These are phyloP conservation scores for Fusarium burgessii DNA, from an alignment of 2,329 filamentous ascomycete genomes.

Conservation along the genomic window DNA sequence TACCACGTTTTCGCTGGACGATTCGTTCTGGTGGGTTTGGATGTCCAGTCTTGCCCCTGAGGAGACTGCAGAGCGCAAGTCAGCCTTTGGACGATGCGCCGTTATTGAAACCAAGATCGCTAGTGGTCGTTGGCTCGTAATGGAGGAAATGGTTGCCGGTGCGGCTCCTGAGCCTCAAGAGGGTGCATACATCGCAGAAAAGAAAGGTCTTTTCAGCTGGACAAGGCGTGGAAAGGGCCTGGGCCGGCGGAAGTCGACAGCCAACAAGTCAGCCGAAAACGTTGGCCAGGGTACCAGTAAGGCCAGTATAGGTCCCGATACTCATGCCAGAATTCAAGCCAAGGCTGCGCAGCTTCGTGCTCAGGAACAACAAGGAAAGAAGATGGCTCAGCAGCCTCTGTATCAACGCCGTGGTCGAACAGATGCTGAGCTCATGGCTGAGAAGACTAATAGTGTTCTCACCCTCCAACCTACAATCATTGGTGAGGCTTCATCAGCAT, in stretches of 20 bases:
- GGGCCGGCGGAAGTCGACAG: conserved; percentile 77
- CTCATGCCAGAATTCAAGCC: conserved; percentile 92
- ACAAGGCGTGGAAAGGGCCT: conserved; percentile 74
- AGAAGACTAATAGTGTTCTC: conserved; percentile 89
- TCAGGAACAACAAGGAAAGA: conserved; percentile 71
- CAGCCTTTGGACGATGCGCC: conserved; percentile 93
- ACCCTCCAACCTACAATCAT: conserved; percentile 88
- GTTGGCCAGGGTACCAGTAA: conserved; percentile 72
- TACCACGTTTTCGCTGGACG: conserved; percentile 84
- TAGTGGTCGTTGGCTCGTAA: conserved; percentile 88
- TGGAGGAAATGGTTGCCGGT: conserved; percentile 96
- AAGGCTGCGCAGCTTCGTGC: conserved; percentile 87
- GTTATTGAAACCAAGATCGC: conserved; percentile 88
- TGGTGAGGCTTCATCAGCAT: conserved; percentile 88
- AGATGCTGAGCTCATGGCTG: conserved; percentile 67
- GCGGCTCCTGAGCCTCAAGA: conserved; percentile 86
- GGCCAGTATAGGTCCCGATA: conserved; percentile 87
- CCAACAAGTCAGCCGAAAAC: conserved; percentile 68
- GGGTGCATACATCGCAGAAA: conserved; percentile 92
- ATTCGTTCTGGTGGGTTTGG: conserved; percentile 99
- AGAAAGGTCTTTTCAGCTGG: conserved; percentile 94
- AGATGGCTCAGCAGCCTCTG: conserved; percentile 54
- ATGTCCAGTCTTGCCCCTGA: conserved; percentile 95
- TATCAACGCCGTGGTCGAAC: conserved; percentile 65
- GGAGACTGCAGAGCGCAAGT: conserved; percentile 86